phyloP scores from a whole-genome alignment of 2,329 filamentous ascomycete genomes.

The Fusarium sp. region DNA sequence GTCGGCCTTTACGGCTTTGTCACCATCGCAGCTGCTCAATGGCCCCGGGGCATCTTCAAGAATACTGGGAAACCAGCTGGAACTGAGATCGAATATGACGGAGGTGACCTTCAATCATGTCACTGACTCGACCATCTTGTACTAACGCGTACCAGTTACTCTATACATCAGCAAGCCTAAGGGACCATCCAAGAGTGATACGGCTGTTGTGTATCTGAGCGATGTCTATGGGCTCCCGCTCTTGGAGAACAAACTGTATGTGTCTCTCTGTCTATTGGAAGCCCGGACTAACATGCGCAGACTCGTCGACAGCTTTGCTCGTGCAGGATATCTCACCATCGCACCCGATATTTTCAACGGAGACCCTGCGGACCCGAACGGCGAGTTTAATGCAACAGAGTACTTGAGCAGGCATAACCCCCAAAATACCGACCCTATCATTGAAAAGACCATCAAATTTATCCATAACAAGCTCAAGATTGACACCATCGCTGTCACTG shows the following conservation, averaged over 20 bases:
- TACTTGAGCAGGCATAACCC: constrained; percentile 25
- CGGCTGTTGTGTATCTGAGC: constrained; percentile 28
- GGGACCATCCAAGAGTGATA: background rate
- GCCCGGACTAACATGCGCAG: background rate
- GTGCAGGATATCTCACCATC: constrained; percentile 25
- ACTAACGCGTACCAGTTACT: background rate
- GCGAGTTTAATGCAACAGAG: constrained; percentile 10
- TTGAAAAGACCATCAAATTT: constrained; percentile 24
- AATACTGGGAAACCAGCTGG: background rate
- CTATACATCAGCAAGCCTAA: constrained; percentile 24
- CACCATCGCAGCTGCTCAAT: background rate
- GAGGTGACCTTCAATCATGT: background rate
- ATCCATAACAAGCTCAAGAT: constrained; percentile 52
- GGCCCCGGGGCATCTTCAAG: background rate
- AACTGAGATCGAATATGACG: constrained; percentile 8
- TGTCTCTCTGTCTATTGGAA: background rate
- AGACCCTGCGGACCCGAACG: constrained; percentile 1
- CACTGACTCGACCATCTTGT: background rate
- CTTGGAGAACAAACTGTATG: constrained; percentile 15
- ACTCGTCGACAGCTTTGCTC: constrained; percentile 26
- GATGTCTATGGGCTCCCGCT: constrained; percentile 28
- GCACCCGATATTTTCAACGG: constrained; percentile 23
- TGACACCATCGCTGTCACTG: constrained; percentile 63
- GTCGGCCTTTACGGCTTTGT: background rate
- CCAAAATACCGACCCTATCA: constrained; percentile 23